Evolutionary conservation across 805 yeast genomes (phyloP).

Genomic region (Hanseniaspora hatyaiensis): DNA sequence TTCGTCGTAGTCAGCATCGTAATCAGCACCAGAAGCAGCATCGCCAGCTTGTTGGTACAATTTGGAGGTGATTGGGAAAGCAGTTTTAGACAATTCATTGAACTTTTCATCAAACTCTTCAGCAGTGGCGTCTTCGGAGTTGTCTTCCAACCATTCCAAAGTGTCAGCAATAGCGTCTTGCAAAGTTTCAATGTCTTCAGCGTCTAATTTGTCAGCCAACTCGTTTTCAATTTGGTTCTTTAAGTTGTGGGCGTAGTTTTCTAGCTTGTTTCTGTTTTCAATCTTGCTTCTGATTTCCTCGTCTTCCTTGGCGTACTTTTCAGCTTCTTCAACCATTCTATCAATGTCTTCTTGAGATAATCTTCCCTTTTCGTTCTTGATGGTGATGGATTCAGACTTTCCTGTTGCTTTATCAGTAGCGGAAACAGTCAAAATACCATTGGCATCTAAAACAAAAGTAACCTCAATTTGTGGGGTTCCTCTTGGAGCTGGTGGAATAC

Average conservation of each 20-base stretch:
- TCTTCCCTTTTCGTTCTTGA: constrained; percentile 90
- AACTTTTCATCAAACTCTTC: constrained; percentile 92
- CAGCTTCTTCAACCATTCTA: constrained; percentile 96
- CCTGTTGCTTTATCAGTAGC: constrained; percentile 94
- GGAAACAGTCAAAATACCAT: constrained; percentile 73
- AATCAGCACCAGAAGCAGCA: constrained; percentile 36
- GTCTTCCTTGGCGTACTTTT: constrained; percentile 86
- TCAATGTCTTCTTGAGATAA: constrained; percentile 87
- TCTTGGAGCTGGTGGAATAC: constrained; percentile 85
- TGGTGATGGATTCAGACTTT: constrained; percentile 78
- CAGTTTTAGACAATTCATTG: constrained; percentile 66
- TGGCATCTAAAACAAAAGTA: constrained; percentile 77
- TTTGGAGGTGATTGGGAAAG: constrained; percentile 87
- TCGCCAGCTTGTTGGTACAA: constrained; percentile 51
- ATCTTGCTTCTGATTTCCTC: constrained; percentile 70
- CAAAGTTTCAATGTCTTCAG: constrained; percentile 82
- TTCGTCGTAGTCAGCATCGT: constrained; percentile 45
- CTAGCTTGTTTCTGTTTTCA: constrained; percentile 77
- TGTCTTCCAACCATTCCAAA: constrained; percentile 77
- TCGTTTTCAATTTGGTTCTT: constrained; percentile 55
- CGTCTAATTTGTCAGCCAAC: constrained; percentile 69
- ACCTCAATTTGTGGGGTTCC: constrained; percentile 87
- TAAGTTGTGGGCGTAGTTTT: constrained; percentile 75
- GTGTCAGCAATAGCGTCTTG: constrained; percentile 80
- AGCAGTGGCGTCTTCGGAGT: constrained; percentile 72